These are phyloP conservation scores for Lippia alba DNA, from an alignment of 305 asterid genomes.

Conservation along the genomic window DNA sequence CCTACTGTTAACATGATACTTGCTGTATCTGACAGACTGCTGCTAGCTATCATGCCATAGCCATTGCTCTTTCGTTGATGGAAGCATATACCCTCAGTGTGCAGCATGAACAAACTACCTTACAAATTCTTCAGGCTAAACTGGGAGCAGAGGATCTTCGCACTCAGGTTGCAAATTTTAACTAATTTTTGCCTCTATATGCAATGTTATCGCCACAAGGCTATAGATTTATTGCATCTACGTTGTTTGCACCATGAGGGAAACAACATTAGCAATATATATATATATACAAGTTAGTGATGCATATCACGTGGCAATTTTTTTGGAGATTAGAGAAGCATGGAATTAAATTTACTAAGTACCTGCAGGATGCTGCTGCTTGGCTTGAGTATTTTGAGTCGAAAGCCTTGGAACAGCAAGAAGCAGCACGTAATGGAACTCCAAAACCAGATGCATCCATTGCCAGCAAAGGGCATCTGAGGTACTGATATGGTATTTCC, in stretches of 20 bases:
- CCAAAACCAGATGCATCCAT: slow-evolving; percentile 98
- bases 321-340: background rate
- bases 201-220: background rate
- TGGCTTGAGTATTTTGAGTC: slow-evolving; percentile 99
- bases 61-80: slow-evolving; percentile 99
- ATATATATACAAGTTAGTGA: slow-evolving; percentile 23
- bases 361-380: slow-evolving; percentile 98
- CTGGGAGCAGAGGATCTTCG: slow-evolving; percentile 98
- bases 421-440: slow-evolving; percentile 95
- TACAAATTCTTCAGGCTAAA: slow-evolving; percentile 95
- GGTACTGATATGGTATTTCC: slow-evolving; percentile 73
- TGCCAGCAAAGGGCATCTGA: slow-evolving; percentile 99
- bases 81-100: slow-evolving; percentile 98
- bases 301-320: slow-evolving; percentile 20
- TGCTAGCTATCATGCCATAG: slow-evolving; percentile 99
- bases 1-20: slow-evolving; percentile 28
- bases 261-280: background rate
- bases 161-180: slow-evolving; percentile 74
- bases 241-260: slow-evolving; percentile 20
- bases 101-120: slow-evolving; percentile 98
- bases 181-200: slow-evolving; percentile 8
- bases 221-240: slow-evolving; percentile 2
- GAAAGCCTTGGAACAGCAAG: slow-evolving; percentile 99
- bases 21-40: slow-evolving; percentile 78
- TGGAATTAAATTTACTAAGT: slow-evolving; percentile 31